Evolutionary conservation across 805 yeast species (phyloP).

Genomic region (Candida adriatica): DNA sequence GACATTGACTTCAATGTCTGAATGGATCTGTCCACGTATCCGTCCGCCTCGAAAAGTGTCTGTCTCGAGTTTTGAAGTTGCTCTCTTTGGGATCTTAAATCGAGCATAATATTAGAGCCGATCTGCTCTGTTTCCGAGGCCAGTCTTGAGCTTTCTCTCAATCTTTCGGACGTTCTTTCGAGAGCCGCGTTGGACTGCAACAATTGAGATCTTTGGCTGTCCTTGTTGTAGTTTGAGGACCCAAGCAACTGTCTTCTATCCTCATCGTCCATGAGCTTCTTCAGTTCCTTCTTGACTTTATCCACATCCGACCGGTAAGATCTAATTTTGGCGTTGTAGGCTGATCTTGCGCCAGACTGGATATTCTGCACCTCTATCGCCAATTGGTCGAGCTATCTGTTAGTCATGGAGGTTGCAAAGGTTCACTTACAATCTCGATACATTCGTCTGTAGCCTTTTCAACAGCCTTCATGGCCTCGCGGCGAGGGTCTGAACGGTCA

Average conservation of each 20-base stretch:
- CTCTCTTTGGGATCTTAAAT: constrained; percentile 88
- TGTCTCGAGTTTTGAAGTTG: constrained; percentile 82
- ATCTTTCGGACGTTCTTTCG: constrained; percentile 75
- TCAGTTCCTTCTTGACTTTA: constrained; percentile 47
- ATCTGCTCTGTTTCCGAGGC: constrained; percentile 90
- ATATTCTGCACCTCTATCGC: constrained; percentile 77
- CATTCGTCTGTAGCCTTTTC: constrained; percentile 75
- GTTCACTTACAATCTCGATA: constrained; percentile 46
- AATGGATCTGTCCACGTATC: constrained; percentile 84
- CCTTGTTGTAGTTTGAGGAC: constrained; percentile 29
- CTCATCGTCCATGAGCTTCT: constrained; percentile 55
- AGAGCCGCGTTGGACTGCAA: constrained; percentile 72
- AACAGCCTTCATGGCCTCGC: constrained; percentile 47
- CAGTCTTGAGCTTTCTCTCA: constrained; percentile 80
- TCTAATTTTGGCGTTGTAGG: constrained; percentile 70
- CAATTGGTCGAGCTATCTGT: constrained; percentile 63
- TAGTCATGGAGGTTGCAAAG: background rate
- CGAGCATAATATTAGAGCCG: constrained; percentile 86
- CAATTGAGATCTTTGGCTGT: constrained; percentile 73
- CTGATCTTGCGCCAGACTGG: constrained; percentile 65
- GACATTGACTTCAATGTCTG: constrained; percentile 88
- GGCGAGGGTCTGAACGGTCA: constrained; percentile 37
- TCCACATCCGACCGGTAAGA: constrained; percentile 60
- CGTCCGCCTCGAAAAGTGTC: constrained; percentile 83
- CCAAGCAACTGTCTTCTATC: constrained; percentile 76